Base-by-base conservation (phyloP, 345 rosid genomes). In the Sisymbrium irio region DNA sequence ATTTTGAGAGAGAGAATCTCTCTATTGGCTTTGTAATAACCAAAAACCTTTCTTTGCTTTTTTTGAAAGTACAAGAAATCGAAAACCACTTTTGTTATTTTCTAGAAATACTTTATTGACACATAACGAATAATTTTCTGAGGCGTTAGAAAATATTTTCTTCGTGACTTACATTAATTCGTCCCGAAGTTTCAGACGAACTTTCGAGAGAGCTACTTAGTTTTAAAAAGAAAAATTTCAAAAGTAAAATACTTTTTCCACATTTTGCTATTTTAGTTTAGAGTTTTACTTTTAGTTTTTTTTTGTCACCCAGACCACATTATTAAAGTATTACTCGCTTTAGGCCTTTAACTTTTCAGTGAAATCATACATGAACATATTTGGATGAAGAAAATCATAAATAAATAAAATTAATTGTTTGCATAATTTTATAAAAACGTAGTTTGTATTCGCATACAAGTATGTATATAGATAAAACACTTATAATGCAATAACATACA, bases 11-110 rank as follows among this genome's bases (percentile, higher is more conserved):
- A 46, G 76, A 39, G 80, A 85, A 84, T 76, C 85, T 79, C 85
- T 79, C 85, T 79, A 82, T 81, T 82, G 94, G 85, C 80, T 74
- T 47, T 46, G 76, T 71, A 9, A 11, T 28, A 50, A 60, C 22
- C 20, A 41, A 17, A 72, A 71, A 46, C 62, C 13, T 69, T 62
- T 42, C 19, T 54, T 44, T 69, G 47, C 32, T 62, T 33, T 9
- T 75, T 53, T 15, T 25, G 47, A 47, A 65, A 47, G 56, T 65
- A 57, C 67, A 77, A 47, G 62, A 69, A 76, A 45, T 69, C 63
- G 40, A 41, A 77, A 77, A 77, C 67, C 55, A 41, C 63, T 71
- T 71, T 71, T 71, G 61, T 65, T 57, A 37, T 65, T 71, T 37
- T 47, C 15, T 27, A 39, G 2, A 58, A 76, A 65, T 40, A 17